Percentiles rank a stretch among this genome's conserved stretches.
phyloP scores from a whole-genome alignment of 1,139 yeast species.

The Candida sanyaensis region DNA sequence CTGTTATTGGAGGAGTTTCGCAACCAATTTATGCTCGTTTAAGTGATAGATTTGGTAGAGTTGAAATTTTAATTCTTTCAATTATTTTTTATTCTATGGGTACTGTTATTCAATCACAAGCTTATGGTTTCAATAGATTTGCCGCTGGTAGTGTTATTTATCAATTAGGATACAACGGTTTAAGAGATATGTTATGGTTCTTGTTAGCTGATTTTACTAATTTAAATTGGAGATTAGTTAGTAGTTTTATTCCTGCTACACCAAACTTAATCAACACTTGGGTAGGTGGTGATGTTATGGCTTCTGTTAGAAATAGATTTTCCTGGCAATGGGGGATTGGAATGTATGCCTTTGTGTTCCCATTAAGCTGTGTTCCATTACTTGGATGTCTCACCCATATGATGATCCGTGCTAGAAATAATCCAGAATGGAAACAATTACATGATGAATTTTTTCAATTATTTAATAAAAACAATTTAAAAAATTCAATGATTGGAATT shows the following conservation, averaged over 20 bases:
- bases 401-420: slow-evolving; percentile 52
- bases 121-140: slow-evolving; percentile 56
- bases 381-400: slow-evolving; percentile 55
- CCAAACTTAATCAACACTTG: slow-evolving; percentile 80
- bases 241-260: slow-evolving; percentile 64
- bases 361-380: slow-evolving; percentile 62
- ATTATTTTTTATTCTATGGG: slow-evolving; percentile 66
- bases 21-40: slow-evolving; percentile 69
- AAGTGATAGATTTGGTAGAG: slow-evolving; percentile 69
- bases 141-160: slow-evolving; percentile 75
- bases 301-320: slow-evolving; percentile 18
- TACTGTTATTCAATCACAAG: slow-evolving; percentile 37
- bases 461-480: slow-evolving; percentile 18
- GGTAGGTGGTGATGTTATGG: slow-evolving; percentile 62
- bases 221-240: slow-evolving; percentile 67
- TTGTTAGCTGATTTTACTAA: slow-evolving; percentile 64
- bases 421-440: slow-evolving; percentile 42
- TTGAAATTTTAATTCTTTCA: slow-evolving; percentile 53
- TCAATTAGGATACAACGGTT: slow-evolving; percentile 69
- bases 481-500: slow-evolving; percentile 22
- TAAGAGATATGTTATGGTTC: slow-evolving; percentile 53
- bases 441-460: slow-evolving; percentile 19
- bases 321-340: slow-evolving; percentile 75
- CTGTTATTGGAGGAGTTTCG: slow-evolving; percentile 69
- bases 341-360: slow-evolving; percentile 80